Evolutionary conservation across 768 basidiomycete species (phyloP).

Genomic region (Tricholoma saponaceum): DNA sequence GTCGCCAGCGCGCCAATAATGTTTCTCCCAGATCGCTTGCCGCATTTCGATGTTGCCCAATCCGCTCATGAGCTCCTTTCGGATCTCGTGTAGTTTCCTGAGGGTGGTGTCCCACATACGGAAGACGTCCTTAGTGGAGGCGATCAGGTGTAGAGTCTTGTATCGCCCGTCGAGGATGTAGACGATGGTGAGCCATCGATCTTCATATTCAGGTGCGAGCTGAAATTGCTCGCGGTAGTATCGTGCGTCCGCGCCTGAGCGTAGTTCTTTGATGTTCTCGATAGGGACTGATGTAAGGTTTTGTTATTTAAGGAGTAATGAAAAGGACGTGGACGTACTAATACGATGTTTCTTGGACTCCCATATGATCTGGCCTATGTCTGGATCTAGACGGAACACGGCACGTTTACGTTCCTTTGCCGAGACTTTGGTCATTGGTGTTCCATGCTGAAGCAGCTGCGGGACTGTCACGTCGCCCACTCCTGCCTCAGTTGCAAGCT

Average conservation of each 20-base stretch:
- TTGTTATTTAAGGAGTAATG: neutral
- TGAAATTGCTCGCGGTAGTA: constrained; percentile 76
- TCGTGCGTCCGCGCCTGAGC: constrained; percentile 68
- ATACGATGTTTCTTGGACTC: constrained; percentile 67
- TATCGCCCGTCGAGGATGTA: constrained; percentile 75
- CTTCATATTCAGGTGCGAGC: constrained; percentile 60
- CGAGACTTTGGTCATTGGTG: constrained; percentile 80
- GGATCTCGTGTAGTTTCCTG: constrained; percentile 59
- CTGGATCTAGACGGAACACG: constrained; percentile 70
- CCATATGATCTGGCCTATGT: constrained; percentile 79
- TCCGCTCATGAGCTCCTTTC: constrained; percentile 73
- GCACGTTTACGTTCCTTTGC: constrained; percentile 70
- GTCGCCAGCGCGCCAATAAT: constrained; percentile 79
- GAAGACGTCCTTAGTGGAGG: constrained; percentile 50
- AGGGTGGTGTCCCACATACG: constrained; percentile 63
- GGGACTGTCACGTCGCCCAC: constrained; percentile 43
- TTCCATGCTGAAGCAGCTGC: constrained; percentile 53
- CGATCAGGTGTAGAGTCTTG: constrained; percentile 85
- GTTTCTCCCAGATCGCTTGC: constrained; percentile 76
- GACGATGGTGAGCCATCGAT: constrained; percentile 85
- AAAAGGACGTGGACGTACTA: constrained; percentile 52
- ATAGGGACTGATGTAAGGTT: constrained; percentile 60
- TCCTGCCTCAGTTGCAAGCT: constrained; percentile 9
- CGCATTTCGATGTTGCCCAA: constrained; percentile 66
- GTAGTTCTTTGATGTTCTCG: constrained; percentile 86